Conservation (phyloP, 2,329 filamentous ascomycete species). For the Microdochium trichocladiopsis region DNA sequence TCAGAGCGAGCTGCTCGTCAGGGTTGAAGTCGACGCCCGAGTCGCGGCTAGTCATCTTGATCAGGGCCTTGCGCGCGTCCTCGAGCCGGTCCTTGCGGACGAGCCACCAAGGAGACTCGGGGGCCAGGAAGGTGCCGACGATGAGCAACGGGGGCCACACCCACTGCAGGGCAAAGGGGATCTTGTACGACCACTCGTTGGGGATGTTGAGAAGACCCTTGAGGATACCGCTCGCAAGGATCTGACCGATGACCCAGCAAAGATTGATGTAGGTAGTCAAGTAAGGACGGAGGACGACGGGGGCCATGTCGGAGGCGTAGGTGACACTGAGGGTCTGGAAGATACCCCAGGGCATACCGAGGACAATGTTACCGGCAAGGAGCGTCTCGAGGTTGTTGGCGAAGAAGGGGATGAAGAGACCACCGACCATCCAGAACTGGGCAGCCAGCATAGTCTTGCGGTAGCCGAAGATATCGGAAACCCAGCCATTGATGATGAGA, state of each 20-base stretch:
- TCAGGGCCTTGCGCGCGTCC: slow-evolving; percentile 2
- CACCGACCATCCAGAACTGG: slow-evolving; percentile 20
- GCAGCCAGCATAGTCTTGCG: slow-evolving; percentile 27
- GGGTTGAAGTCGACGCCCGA: slow-evolving; percentile 11
- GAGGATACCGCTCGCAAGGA: slow-evolving; percentile 16
- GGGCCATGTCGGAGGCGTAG: slow-evolving; percentile 20
- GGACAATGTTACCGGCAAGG: slow-evolving; percentile 24
- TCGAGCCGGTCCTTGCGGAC: slow-evolving; percentile 21
- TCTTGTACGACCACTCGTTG: slow-evolving; percentile 17
- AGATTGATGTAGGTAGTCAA: slow-evolving; percentile 19
- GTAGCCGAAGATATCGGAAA: slow-evolving; percentile 27
- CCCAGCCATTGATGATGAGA: slow-evolving; percentile 27
- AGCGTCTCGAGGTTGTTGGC: slow-evolving; percentile 20
- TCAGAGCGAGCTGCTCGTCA: slow-evolving; percentile 10
- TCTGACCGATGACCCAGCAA: slow-evolving; percentile 13
- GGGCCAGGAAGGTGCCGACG: slow-evolving; percentile 22
- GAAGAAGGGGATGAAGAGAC: slow-evolving; percentile 31
- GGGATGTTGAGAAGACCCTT: slow-evolving; percentile 11
- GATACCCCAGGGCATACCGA: slow-evolving; percentile 23
- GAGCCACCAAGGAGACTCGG: slow-evolving; percentile 29
- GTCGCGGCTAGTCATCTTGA: slow-evolving; percentile 17
- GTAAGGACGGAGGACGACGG: slow-evolving; percentile 15
- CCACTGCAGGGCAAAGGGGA: slow-evolving; percentile 34
- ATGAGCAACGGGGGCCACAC: slow-evolving; percentile 25
- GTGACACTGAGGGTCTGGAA: slow-evolving; percentile 16